Evolutionary conservation across 495 filamentous ascomycete genomes (phyloP).

Genomic region (Hamigera avellanea): DNA sequence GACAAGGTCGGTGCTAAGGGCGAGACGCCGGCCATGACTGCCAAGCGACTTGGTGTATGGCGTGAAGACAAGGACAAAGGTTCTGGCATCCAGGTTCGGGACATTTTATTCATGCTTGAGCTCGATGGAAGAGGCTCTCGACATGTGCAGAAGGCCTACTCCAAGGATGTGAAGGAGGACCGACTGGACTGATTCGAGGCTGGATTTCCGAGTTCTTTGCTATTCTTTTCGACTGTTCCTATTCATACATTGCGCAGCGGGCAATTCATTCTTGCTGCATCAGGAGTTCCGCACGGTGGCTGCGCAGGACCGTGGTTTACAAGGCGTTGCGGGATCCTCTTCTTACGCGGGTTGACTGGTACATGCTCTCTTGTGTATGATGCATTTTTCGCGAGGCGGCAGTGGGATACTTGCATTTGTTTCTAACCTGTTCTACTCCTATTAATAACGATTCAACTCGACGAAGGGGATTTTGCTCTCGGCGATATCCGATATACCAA

Average conservation of each 20-base stretch:
- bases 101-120: constrained; percentile 40
- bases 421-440: too few species aligned
- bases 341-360: not conserved
- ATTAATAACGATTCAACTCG: too few species aligned
- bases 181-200: constrained; percentile 15
- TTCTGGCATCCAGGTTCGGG: constrained; percentile 34
- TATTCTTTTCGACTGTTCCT: constrained; percentile 1
- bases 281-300: constrained; percentile 2
- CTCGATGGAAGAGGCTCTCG: constrained; percentile 32
- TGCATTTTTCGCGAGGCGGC: constrained; percentile 1
- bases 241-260: not conserved
- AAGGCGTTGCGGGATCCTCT: constrained; percentile 12
- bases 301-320: constrained; percentile 17
- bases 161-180: constrained; percentile 34
- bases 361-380: constrained; percentile 2
- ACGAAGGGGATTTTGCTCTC: too few species aligned
- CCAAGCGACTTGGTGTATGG: constrained; percentile 32
- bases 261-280: too few species aligned
- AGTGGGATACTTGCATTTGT: too few species aligned
- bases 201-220: constrained; percentile 13
- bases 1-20: constrained; percentile 22
- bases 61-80: constrained; percentile 38
- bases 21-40: constrained; percentile 14
- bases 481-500: too few species aligned
- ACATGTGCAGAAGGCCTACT: constrained; percentile 34